Percentiles rank a stretch among this genome's conserved stretches.
phyloP scores from a whole-genome alignment of 345 rosid species.

The Clarkia xantiana region DNA sequence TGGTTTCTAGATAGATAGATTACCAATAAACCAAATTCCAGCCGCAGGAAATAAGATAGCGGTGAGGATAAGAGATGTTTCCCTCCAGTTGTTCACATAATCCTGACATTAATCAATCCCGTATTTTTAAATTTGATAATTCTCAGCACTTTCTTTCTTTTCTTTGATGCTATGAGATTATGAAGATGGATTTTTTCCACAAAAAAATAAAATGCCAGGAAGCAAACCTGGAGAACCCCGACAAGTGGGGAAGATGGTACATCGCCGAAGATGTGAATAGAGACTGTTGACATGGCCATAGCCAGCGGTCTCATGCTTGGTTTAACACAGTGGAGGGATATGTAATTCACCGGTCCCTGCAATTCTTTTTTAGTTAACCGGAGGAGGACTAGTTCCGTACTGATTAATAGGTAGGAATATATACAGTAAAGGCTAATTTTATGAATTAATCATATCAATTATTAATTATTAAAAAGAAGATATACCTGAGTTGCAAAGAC shows the following conservation, averaged over 20 bases:
- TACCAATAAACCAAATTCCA: slow-evolving; percentile 72
- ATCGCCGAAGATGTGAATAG: slow-evolving; percentile 48
- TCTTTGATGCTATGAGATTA: too few species aligned
- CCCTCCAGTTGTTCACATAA: slow-evolving; percentile 64
- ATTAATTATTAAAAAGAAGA: not conserved
- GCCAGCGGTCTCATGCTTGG: slow-evolving; percentile 46
- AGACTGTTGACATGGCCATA: slow-evolving; percentile 48
- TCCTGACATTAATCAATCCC: slow-evolving; percentile 34
- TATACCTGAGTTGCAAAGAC: slow-evolving; percentile 84
- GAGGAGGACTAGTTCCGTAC: too few species aligned
- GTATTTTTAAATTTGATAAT: too few species aligned
- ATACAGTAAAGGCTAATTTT: too few species aligned
- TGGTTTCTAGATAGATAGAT: not conserved
- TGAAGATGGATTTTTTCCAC: too few species aligned
- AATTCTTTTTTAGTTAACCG: not conserved
- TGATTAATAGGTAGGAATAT: too few species aligned
- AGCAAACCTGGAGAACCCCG: slow-evolving; percentile 39
- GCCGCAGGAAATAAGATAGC: slow-evolving; percentile 72
- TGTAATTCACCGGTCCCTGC: slow-evolving; percentile 51
- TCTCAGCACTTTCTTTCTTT: too few species aligned
- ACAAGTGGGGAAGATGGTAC: slow-evolving; percentile 59
- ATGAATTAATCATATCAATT: too few species aligned
- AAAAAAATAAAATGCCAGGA: too few species aligned
- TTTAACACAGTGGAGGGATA: slow-evolving; percentile 41
- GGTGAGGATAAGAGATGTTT: slow-evolving; percentile 68